Evolutionary conservation across 2,329 filamentous ascomycete genomes (phyloP).

Genomic region (Diaporthe citri): DNA sequence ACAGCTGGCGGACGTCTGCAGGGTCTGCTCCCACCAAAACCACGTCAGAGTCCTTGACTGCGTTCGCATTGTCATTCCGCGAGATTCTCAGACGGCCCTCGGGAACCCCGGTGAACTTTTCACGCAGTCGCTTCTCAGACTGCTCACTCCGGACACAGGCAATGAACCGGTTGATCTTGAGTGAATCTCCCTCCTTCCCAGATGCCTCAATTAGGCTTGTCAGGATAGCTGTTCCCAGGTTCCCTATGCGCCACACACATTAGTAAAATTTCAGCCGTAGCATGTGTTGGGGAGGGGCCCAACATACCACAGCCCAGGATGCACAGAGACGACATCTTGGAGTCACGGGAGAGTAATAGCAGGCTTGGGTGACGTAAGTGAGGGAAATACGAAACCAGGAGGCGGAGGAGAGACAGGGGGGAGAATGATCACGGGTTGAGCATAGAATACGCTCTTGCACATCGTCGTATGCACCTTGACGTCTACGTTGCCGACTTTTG

Average conservation of each 20-base stretch:
- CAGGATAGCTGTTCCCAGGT: conserved; percentile 46
- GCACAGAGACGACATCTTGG: conserved; percentile 34
- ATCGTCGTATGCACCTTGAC: neutral
- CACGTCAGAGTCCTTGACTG: conserved; percentile 53
- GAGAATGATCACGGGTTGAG: neutral
- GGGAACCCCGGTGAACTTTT: conserved; percentile 40
- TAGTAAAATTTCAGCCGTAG: neutral
- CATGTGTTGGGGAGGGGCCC: neutral
- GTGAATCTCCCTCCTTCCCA: neutral
- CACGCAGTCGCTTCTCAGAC: conserved; percentile 43
- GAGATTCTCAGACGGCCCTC: conserved; percentile 6
- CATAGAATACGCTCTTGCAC: neutral
- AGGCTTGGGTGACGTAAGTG: neutral
- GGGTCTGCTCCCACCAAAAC: conserved; percentile 63
- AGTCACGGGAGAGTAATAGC: neutral
- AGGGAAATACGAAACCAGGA: neutral
- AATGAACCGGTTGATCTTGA: conserved; percentile 48
- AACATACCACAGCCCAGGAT: conserved; percentile 41
- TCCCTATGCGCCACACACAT: conserved; percentile 44
- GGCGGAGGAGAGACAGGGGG: neutral
- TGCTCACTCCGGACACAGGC: conserved; percentile 49
- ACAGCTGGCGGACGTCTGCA: conserved; percentile 53
- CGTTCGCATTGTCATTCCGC: conserved; percentile 50
- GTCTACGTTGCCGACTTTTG: neutral
- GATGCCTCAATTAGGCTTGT: conserved; percentile 10